phyloP scores from a whole-genome alignment of 768 basidiomycete genomes.

The Tubosaeta brunneosetosa region DNA sequence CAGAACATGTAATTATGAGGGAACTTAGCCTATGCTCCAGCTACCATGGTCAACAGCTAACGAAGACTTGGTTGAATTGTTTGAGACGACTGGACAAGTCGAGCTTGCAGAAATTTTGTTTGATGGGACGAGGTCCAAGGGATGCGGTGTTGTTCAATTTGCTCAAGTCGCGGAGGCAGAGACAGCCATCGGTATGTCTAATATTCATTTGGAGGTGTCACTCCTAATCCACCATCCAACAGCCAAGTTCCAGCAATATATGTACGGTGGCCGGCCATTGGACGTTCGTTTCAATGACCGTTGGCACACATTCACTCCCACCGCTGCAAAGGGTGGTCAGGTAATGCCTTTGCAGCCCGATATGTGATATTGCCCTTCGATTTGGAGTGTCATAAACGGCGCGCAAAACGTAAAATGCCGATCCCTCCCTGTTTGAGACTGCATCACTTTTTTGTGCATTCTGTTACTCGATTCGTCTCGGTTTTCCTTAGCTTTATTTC shows the following conservation, averaged over 20 bases:
- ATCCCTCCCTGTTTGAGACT: background rate
- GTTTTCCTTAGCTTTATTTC: background rate
- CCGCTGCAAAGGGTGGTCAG: slow-evolving; percentile 85
- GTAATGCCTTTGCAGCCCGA: slow-evolving; percentile 64
- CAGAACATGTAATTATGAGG: background rate
- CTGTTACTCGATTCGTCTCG: background rate
- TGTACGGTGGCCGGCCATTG: slow-evolving; percentile 87
- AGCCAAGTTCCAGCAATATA: slow-evolving; percentile 94
- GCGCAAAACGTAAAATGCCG: background rate
- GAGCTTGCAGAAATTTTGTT: slow-evolving; percentile 93
- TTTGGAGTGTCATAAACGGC: background rate
- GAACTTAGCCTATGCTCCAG: slow-evolving; percentile 36
- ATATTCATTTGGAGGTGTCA: background rate
- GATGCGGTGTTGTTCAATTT: slow-evolving; percentile 95
- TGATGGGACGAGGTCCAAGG: slow-evolving; percentile 89
- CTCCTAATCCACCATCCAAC: slow-evolving; percentile 1
- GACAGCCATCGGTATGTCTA: slow-evolving; percentile 75
- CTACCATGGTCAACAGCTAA: slow-evolving; percentile 99
- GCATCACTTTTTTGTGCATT: background rate
- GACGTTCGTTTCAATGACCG: slow-evolving; percentile 95
- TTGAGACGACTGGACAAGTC: slow-evolving; percentile 96
- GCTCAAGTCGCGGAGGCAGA: slow-evolving; percentile 83
- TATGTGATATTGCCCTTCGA: slow-evolving; percentile 10
- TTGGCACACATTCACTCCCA: slow-evolving; percentile 89
- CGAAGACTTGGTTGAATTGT: slow-evolving; percentile 95